Evolutionary conservation across 2,329 filamentous ascomycete genomes (phyloP), one percentile per base, ranked within the genome.

Genomic region (Tolypocladium nubicola): DNA sequence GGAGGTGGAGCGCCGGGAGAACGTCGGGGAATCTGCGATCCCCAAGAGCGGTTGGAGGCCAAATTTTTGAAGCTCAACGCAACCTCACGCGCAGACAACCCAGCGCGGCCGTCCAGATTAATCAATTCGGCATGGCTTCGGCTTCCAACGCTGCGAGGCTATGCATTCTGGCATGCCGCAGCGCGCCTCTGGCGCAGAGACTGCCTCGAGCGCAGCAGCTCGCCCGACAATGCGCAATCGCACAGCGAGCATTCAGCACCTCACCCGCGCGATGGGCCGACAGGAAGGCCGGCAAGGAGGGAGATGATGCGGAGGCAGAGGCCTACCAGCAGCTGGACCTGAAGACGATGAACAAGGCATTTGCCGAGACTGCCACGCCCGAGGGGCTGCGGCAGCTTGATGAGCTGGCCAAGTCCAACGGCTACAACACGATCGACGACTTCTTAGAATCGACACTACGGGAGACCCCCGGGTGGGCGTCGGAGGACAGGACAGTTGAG

Each of bases 121-220:
- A 60, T 59, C 55, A 60, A 65, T 58, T 66, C 61, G 62, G 62
- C 63, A 75, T 75, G 73, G 70, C 72, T 59, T 70, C 73, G 64
- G 67, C 72, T 62, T 70, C 70, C 57, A 67, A 65, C 62, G 70
- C 70, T 63, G 66, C 67, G 56, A 69, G 73, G 65, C 65, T 75
- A 58, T 74, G 72, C 62, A 58, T 64, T 41, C 56, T 69, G 58
- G 64, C 66, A 47, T 74, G 71, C 61, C 70, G 68, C 41, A 66
- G 67, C 56, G 63, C 65, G 50, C 57, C 65, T 55, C 62, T 63
- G 56, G 58, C 63, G 11, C 65, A 62, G 41, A 61, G 57, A 56
- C 59, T 66, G 9, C 58, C 64, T 37, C 63, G 62, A 41, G 47
- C 64, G 39, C 64, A 63, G 53, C 67, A 64, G 37, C 61, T 67